Evolutionary conservation across 352 stramenopile genomes (phyloP).

Genomic region (Phytophthora citricola): DNA sequence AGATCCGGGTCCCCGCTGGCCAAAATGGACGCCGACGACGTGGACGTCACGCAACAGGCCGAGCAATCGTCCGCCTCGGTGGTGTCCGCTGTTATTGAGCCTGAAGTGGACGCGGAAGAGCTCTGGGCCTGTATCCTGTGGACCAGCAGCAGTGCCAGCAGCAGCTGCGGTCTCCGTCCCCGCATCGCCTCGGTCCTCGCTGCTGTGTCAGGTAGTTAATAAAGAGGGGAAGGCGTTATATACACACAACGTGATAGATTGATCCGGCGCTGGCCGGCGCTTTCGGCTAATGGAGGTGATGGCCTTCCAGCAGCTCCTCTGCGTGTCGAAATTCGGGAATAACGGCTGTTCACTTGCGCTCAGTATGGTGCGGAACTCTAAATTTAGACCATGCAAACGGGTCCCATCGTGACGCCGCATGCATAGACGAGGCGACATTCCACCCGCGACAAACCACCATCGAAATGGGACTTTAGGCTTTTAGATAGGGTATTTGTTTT

Average conservation of each 20-base stretch:
- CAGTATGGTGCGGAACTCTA: slow-evolving; percentile 28
- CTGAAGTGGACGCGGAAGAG: slow-evolving; percentile 7
- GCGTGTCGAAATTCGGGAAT: slow-evolving; percentile 35
- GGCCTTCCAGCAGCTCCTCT: slow-evolving; percentile 33
- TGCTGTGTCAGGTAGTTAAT: slow-evolving; percentile 2
- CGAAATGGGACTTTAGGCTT: background rate
- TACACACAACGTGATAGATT: slow-evolving; percentile 18
- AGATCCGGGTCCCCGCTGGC: slow-evolving; percentile 34
- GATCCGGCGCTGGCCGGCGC: slow-evolving; percentile 27
- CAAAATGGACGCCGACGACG: slow-evolving; percentile 30
- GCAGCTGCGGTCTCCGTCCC: slow-evolving; percentile 41
- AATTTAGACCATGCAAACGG: slow-evolving; percentile 31
- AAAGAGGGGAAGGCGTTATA: slow-evolving; percentile 9
- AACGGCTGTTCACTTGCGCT: slow-evolving; percentile 32
- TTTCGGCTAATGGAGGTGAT: slow-evolving; percentile 29
- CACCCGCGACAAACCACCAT: slow-evolving; percentile 1
- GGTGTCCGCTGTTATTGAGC: slow-evolving; percentile 10
- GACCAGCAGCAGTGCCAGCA: slow-evolving; percentile 17
- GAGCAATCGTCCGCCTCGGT: slow-evolving; percentile 65
- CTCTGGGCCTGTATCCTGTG: slow-evolving; percentile 33
- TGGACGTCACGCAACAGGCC: slow-evolving; percentile 50
- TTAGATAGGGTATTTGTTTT: slow-evolving; percentile 4
- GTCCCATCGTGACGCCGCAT: slow-evolving; percentile 3
- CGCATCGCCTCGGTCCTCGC: slow-evolving; percentile 27
- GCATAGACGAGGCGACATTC: slow-evolving; percentile 16